These are phyloP conservation scores for Exutisphaerella laricina DNA, from an alignment of 2,329 filamentous ascomycete genomes.

Conservation along the genomic window DNA sequence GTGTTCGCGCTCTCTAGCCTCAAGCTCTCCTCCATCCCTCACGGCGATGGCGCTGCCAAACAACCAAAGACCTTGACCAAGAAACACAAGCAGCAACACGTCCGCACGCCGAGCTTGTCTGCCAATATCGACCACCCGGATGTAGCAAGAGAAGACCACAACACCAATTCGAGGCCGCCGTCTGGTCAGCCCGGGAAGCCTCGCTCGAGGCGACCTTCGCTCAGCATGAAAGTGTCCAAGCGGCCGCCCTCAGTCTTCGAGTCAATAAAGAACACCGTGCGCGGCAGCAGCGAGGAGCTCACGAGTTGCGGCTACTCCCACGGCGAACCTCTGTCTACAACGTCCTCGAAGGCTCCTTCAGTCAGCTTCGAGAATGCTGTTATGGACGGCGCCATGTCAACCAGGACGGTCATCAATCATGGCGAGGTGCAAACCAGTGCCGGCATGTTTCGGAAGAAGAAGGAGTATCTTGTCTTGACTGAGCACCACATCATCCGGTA, in stretches of 20 bases:
- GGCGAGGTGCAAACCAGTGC: constrained; percentile 66
- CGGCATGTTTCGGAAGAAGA: constrained; percentile 66
- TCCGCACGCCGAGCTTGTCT: constrained; percentile 16
- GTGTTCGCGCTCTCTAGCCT: constrained; percentile 32
- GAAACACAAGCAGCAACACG: constrained; percentile 27
- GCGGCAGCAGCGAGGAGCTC: constrained; percentile 46
- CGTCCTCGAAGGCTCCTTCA: constrained; percentile 47
- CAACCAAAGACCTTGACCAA: constrained; percentile 16
- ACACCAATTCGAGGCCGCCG: constrained; percentile 16
- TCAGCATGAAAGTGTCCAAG: constrained; percentile 25
- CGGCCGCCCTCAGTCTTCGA: constrained; percentile 53
- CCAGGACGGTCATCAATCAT: constrained; percentile 54
- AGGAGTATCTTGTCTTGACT: constrained; percentile 65
- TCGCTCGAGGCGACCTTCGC: constrained; percentile 23
- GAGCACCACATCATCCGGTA: constrained; percentile 63
- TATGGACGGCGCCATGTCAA: constrained; percentile 20
- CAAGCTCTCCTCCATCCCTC: constrained; percentile 16
- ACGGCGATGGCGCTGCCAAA: constrained; percentile 12
- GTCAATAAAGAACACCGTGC: constrained; percentile 48
- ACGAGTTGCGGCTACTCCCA: constrained; percentile 8
- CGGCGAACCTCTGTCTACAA: constrained; percentile 44
- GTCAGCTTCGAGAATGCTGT: constrained; percentile 38
- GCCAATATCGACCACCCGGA: constrained; percentile 24
- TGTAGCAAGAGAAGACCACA: constrained; percentile 18
- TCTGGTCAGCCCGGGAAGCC: constrained; percentile 20